Evolutionary conservation across 306 rosid genomes (phyloP), one percentile per base, ranked within the genome.

Genomic region (Lathyrus sativus): DNA sequence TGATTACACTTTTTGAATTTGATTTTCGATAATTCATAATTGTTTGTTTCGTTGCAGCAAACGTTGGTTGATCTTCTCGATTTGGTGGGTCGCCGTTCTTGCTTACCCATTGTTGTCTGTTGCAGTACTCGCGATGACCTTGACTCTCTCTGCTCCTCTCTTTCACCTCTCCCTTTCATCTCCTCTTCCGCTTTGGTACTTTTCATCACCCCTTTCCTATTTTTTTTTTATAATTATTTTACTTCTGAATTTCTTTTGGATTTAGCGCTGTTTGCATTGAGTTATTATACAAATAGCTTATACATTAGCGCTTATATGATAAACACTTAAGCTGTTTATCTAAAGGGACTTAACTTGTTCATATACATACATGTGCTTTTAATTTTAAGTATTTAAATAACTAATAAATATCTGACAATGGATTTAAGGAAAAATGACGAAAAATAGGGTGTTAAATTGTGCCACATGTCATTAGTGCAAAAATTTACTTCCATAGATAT

Each of bases 91-190:
- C 83, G 83, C 22, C 90, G 97, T 37, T 76, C 86, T 7, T 74
- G 78, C 57, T 75, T 93, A 14, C 99, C 97, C 0, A 84, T 88
- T 66, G 88, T 84, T 11, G 82, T 91, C 48, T 84, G 91, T 43
- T 89, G 97, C 75, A 91, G 95, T 77, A 85, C 87, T 38, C 91
- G 91, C 43, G 97, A 91, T 72, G 96, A 89, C 67, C 91, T 91
- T 24, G 97, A 88, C 56, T 82, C 90, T 85, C 89, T 86, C 70
- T 85, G 83, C 77, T 86, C 86, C 56, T 79, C 91, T 61, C 83
- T 93, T 42, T 77, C 85, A 31, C 33, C 78, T 46, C 86, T 91
- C 75, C 90, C 91, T 12, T 84, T 80, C 68, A 83, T 89, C 73
- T 83, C 91, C 51, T 53, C 83, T n/a, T 69, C 91, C 28, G 75